phyloP scores from a whole-genome alignment of 2,329 filamentous ascomycete genomes.

The Coleophoma cylindrospora region DNA sequence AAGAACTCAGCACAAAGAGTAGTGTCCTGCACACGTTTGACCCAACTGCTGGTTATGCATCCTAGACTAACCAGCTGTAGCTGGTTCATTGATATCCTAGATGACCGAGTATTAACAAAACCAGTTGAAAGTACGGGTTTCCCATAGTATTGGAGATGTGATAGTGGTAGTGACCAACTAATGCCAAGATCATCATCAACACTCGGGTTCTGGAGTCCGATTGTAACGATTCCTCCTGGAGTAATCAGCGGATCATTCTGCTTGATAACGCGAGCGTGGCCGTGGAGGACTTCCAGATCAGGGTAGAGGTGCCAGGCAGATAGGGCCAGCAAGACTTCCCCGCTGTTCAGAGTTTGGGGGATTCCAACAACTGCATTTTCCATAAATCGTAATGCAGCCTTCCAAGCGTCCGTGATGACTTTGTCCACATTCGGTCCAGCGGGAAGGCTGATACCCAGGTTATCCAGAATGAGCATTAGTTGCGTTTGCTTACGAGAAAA shows the following conservation, averaged over 20 bases:
- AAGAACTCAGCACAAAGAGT: too few species aligned
- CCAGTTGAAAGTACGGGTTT: slow-evolving; percentile 8
- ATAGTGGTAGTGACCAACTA: slow-evolving; percentile 22
- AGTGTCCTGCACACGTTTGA: too few species aligned
- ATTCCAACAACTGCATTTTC: slow-evolving; percentile 10
- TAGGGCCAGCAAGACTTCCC: slow-evolving; percentile 24
- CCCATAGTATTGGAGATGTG: slow-evolving; percentile 21
- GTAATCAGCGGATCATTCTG: background rate
- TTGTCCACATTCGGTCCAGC: slow-evolving; percentile 16
- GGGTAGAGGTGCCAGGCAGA: slow-evolving; percentile 31
- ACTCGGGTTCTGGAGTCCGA: slow-evolving; percentile 13
- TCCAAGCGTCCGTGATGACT: background rate
- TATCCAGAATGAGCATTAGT: slow-evolving; percentile 24
- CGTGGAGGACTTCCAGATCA: slow-evolving; percentile 15
- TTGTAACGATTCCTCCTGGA: slow-evolving; percentile 10
- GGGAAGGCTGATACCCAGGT: slow-evolving; percentile 29
- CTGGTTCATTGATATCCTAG: slow-evolving; percentile 9
- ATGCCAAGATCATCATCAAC: slow-evolving; percentile 9
- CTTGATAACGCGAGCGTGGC: background rate
- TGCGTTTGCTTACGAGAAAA: slow-evolving; percentile 22
- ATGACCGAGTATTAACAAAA: background rate
- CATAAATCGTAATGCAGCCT: background rate
- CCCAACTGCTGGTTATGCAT: background rate
- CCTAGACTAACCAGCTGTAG: background rate
- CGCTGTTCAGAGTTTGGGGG: slow-evolving; percentile 18